Conservation (phyloP, 306 rosid species). For the Sphenostylis stenocarpa region DNA sequence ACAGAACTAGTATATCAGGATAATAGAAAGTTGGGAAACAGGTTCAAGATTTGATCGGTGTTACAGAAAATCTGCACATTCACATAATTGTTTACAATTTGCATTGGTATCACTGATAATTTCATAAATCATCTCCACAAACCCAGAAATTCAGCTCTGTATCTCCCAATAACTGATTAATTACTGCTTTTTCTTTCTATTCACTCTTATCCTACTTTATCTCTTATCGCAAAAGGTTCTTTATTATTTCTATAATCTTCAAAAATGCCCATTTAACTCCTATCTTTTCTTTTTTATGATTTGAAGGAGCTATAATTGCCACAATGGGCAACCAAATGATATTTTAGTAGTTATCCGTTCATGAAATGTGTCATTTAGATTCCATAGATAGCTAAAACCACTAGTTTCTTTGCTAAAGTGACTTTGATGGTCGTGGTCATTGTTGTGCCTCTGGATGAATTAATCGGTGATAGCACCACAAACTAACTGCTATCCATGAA, state of each 20-base stretch:
- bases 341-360: background rate
- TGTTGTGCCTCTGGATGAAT: background rate
- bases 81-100: background rate
- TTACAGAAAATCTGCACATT: background rate
- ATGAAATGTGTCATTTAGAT: background rate
- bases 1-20: background rate
- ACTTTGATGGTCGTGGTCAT: background rate
- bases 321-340: background rate
- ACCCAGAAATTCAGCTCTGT: constrained; percentile 1
- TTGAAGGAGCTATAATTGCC: constrained; percentile 14
- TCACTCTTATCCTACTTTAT: background rate
- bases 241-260: background rate
- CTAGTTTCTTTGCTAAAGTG: background rate
- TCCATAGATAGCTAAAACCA: background rate
- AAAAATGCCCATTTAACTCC: constrained; percentile 18
- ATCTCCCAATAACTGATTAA: background rate
- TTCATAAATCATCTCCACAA: background rate
- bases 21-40: background rate
- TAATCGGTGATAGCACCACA: background rate
- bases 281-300: background rate
- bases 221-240: background rate
- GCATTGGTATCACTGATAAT: constrained; percentile 1
- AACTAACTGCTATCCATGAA: background rate
- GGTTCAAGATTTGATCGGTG: background rate
- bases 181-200: background rate